These are phyloP conservation scores for Chlorella sorokiniana DNA, from an alignment of 139 green algal species.

Conservation along the genomic window DNA sequence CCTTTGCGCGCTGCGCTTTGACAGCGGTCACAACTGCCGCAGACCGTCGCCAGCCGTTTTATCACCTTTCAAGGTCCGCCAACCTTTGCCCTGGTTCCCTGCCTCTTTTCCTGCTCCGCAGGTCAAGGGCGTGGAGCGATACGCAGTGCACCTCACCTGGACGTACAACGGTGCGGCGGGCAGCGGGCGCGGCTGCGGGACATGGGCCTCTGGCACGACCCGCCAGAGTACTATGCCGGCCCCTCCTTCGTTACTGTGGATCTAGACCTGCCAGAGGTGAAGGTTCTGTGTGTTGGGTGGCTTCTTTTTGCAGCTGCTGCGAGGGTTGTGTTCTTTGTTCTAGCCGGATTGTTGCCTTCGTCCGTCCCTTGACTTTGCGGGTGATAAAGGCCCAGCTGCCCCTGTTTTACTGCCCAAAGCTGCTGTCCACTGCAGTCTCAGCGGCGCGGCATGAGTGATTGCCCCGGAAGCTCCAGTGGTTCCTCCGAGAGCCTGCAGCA, in stretches of 20 bases:
- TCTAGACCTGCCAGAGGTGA: slow-evolving; percentile 10
- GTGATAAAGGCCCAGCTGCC: no score
- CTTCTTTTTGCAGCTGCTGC: neutral
- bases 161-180: slow-evolving; percentile 34
- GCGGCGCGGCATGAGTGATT: no score
- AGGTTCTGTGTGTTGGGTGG: neutral
- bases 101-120: no score
- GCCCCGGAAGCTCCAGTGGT: no score
- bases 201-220: slow-evolving; percentile 19
- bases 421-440: no score
- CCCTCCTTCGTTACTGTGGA: slow-evolving; percentile 14
- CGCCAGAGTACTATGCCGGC: slow-evolving; percentile 3
- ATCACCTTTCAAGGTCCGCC: neutral
- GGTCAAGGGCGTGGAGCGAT: slow-evolving; percentile 1
- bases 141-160: slow-evolving; percentile 27
- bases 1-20: neutral
- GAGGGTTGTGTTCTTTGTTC: neutral
- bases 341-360: no score
- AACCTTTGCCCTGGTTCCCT: no score
- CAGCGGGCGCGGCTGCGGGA: slow-evolving; percentile 35
- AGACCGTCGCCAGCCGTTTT: neutral
- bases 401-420: no score
- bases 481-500: no score
- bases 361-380: no score
- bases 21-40: neutral